Conservation (phyloP, 1,284 basidiomycete genomes). For the Malassezia vespertilionis region DNA sequence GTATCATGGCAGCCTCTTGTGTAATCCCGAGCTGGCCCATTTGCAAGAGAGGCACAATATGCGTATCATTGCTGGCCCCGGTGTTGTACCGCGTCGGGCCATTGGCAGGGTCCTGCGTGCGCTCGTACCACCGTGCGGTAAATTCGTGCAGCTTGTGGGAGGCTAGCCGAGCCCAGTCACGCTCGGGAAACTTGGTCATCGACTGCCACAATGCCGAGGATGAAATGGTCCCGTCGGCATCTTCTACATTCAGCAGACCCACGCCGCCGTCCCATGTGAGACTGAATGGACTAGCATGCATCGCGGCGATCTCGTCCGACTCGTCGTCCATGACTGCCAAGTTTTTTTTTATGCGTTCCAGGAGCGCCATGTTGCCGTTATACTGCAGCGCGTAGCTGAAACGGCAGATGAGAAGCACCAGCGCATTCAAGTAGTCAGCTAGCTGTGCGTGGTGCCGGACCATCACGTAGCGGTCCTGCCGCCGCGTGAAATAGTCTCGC, state of each 20-base stretch:
- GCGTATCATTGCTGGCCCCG: constrained; percentile 16
- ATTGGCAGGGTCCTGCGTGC: neutral
- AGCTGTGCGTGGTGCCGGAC: constrained; percentile 58
- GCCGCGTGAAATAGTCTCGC: constrained; percentile 82
- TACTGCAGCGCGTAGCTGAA: constrained; percentile 58
- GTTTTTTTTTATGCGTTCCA: neutral
- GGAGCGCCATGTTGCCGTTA: constrained; percentile 10
- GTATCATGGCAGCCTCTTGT: constrained; percentile 47
- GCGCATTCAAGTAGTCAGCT: constrained; percentile 70
- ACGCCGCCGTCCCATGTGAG: constrained; percentile 38
- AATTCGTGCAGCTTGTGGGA: constrained; percentile 19
- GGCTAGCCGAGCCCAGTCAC: constrained; percentile 20
- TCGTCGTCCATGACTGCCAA: constrained; percentile 1
- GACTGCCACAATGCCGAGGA: constrained; percentile 1
- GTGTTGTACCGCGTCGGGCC: neutral
- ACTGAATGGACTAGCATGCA: constrained; percentile 16
- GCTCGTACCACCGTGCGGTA: constrained; percentile 22
- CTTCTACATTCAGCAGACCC: constrained; percentile 15
- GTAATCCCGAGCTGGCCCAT: constrained; percentile 47
- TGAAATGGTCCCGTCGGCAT: constrained; percentile 14
- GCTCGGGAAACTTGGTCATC: constrained; percentile 8
- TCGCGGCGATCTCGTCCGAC: constrained; percentile 1
- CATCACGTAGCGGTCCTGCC: constrained; percentile 84
- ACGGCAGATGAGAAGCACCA: constrained; percentile 59
- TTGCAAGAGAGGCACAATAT: constrained; percentile 48